Base-by-base conservation (phyloP, 2,329 filamentous ascomycete species). In the Scytalidium lignicola region DNA sequence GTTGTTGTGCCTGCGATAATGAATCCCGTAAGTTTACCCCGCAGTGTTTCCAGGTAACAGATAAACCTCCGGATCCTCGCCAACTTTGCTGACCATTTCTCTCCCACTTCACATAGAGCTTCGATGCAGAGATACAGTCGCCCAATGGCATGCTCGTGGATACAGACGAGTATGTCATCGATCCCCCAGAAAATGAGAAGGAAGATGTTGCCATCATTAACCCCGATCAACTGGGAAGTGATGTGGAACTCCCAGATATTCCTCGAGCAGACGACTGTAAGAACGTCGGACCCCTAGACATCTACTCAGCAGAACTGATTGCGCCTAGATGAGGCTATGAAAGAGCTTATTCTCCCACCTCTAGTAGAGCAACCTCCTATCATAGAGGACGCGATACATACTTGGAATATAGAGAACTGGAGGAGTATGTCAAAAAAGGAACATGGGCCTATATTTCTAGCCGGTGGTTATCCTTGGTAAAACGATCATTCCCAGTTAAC, bases 351-450 rank as follows among this genome's bases (percentile, higher is more conserved):
- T 57, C 79, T 97, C 51, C 82, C 83, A 10, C 82, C 85, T 48
- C 73, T 90, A 43, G 59, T 73, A 53, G 83, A 90, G 57, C 90
- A 96, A 58, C 83, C 91, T 55, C 87, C 90, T 63, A 85, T 86
- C 28, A 78, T 92, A 55, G 85, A 85, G 47, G 89, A 96, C 65
- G 77, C 77, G 39, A 72, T 85, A 59, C 68, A 88, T 68, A 96
- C 90, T 61, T 99, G 93, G 93, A 82, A 88, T 23, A 89, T 99
- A 53, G 78, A 88, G 59, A 79, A 86, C 54, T 99, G 92, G 91
- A 79, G 86, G 56, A 77, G 72, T 32, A 70, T 95, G 58, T 74
- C 78, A 15, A 86, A 88, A 70, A 90, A 88, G 65, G 86, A 93
- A 62, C 90, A 95, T 72, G 90, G 93, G 2, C 93, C 93, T 2